A percentile compares a stretch with the other conserved stretches of the same genome.
phyloP scores from a whole-genome alignment of 345 rosid genomes.

The Rhodamnia argentea region DNA sequence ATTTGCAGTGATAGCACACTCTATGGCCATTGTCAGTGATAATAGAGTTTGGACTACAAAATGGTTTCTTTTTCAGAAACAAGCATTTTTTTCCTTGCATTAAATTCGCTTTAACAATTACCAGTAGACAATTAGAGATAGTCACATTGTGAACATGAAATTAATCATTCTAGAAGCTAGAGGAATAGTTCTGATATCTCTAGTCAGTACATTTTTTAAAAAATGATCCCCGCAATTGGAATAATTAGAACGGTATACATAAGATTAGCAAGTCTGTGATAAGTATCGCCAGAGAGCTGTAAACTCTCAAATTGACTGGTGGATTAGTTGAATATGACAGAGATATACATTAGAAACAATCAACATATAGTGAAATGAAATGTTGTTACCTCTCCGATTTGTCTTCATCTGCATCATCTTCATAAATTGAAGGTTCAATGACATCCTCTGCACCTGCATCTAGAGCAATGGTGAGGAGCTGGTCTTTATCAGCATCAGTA shows the following conservation, averaged over 20 bases:
- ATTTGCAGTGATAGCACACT: neutral
- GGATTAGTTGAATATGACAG: neutral
- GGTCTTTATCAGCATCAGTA: slow-evolving; percentile 69
- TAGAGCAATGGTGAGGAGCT: slow-evolving; percentile 59
- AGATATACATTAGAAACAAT: neutral
- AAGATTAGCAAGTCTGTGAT: neutral
- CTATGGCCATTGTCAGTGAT: neutral
- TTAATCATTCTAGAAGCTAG: neutral
- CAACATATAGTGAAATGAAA: neutral
- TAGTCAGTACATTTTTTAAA: neutral
- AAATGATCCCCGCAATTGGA: neutral
- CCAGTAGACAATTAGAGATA: neutral
- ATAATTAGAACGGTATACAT: neutral
- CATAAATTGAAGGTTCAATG: slow-evolving; percentile 66
- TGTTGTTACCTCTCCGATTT: slow-evolving; percentile 41
- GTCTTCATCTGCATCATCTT: slow-evolving; percentile 70
- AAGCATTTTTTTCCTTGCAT: neutral
- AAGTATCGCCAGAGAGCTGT: neutral
- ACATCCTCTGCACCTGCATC: slow-evolving; percentile 98
- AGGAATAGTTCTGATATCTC: neutral
- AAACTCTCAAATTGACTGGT: neutral
- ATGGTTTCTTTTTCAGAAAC: neutral
- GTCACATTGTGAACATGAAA: neutral
- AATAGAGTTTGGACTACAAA: neutral
- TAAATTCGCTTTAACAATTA: neutral